phyloP scores from a whole-genome alignment of 768 basidiomycete species.

The Tricholoma terreum region DNA sequence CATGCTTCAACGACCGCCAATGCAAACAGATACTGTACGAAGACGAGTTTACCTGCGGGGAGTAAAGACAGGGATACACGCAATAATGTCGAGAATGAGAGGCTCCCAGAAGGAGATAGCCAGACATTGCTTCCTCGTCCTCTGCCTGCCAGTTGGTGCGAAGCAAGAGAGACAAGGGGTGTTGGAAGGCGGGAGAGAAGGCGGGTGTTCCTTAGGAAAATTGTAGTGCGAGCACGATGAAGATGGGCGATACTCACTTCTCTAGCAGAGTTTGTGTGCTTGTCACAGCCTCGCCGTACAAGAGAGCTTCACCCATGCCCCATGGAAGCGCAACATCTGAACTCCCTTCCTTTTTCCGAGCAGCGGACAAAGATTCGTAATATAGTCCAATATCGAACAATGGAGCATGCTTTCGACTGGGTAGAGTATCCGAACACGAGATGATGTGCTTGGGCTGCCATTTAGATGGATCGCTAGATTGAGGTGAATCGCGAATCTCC shows the following conservation, averaged over 20 bases:
- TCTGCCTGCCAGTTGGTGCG: constrained; percentile 82
- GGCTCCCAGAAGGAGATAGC: constrained; percentile 89
- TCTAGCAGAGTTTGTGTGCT: constrained; percentile 96
- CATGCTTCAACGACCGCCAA: constrained; percentile 89
- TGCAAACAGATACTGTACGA: constrained; percentile 90
- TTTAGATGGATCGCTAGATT: constrained; percentile 25
- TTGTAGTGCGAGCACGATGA: neutral
- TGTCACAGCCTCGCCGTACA: constrained; percentile 88
- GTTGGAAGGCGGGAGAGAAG: constrained; percentile 67
- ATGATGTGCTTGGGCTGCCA: constrained; percentile 55
- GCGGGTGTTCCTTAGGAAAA: constrained; percentile 61
- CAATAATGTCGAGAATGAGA: constrained; percentile 77
- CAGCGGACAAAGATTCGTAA: constrained; percentile 48
- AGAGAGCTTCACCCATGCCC: constrained; percentile 71
- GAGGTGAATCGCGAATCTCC: constrained; percentile 24
- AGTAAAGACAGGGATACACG: constrained; percentile 51
- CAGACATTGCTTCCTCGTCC: constrained; percentile 88
- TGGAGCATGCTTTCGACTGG: constrained; percentile 56
- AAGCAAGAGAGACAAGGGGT: constrained; percentile 80
- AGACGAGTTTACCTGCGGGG: constrained; percentile 72
- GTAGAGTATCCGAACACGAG: constrained; percentile 47
- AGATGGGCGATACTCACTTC: constrained; percentile 53
- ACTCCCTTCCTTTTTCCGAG: constrained; percentile 26
- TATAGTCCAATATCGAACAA: constrained; percentile 67
- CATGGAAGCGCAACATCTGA: constrained; percentile 29